Percentiles rank a stretch among this genome's conserved stretches.
Conservation (phyloP, 2,329 filamentous ascomycete species). For the Fusarium graminum region DNA sequence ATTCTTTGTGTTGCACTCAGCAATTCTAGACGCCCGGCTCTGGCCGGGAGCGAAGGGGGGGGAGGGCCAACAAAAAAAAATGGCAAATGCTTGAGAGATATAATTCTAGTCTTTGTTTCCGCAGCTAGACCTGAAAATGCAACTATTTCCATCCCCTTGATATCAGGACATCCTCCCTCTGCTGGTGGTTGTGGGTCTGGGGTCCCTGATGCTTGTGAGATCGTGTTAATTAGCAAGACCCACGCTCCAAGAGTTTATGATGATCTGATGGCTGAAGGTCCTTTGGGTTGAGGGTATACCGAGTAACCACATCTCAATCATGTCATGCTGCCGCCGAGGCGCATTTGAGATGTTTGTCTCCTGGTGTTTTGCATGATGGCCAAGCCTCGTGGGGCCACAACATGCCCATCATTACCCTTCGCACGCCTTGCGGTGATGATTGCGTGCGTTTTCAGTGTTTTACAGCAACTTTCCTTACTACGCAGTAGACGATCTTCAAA, state of each 20-base stretch:
- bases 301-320: conserved; percentile 22
- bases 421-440: not conserved
- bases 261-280: conserved; percentile 33
- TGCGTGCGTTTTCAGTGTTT: not conserved
- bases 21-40: conserved; percentile 17
- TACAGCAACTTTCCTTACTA: not conserved
- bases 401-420: conserved; percentile 3
- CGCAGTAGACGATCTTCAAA: conserved; percentile 21
- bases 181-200: conserved; percentile 22
- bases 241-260: conserved; percentile 15
- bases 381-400: conserved; percentile 22
- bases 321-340: conserved; percentile 13
- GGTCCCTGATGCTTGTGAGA: conserved; percentile 5
- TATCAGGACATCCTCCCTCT: conserved; percentile 23
- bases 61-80: not conserved
- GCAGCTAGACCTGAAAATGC: conserved; percentile 21
- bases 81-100: not conserved
- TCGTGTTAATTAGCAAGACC: conserved; percentile 17
- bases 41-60: not conserved
- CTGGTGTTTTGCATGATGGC: conserved; percentile 33
- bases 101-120: not conserved
- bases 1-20: conserved; percentile 23
- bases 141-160: conserved; percentile 35
- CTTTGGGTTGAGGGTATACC: conserved; percentile 23
- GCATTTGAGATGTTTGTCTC: conserved; percentile 5